Evolutionary conservation across 73 alveolate species (phyloP), one percentile per base, ranked within the genome.

Genomic region (Paramecium primaurelia): DNA sequence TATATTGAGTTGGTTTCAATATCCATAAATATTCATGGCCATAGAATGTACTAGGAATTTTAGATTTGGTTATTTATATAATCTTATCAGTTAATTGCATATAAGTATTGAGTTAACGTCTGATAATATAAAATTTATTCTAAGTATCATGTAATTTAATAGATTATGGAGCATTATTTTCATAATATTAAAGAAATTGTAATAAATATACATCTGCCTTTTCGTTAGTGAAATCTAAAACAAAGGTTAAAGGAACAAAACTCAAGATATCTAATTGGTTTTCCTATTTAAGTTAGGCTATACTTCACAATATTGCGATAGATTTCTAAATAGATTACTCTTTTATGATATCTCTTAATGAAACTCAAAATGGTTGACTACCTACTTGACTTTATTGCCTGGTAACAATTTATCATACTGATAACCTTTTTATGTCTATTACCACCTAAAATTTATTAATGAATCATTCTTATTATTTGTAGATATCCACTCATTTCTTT

Each of bases 331-430:
- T 6, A 89, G 75, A 45, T 89, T 45, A 30, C 58, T 68, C 40
- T 89, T 89, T 49, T 71, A 71, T 32, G 92, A 71, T 20, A 89
- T 71, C 68, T 89, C 94, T 32, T 49, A 59, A 54, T 89, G 94
- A 47, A 71, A 77, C 64, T 89, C 94, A 71, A 89, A 89, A 30
- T 89, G 94, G 42, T 89, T 89, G 54, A 89, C 60, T 59, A 54
- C 49, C 16, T 42, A 28, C 25, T 89, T 71, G 14, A 58, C 16
- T 36, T 83, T 83, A 11, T 36, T 44, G 54, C 77, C 45, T 42
- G 88, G 37, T 59, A 58, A 25, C 30, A 89, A 30, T 73, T 59
- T 89, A 77, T 89, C 94, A 73, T 71, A 89, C 54, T 71, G 54
- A 26, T 71, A 71, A 9, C 94, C 94, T 71, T 69, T 45, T 37